Evolutionary conservation across 768 basidiomycete genomes (phyloP).

Genomic region (Agaricus bisporus): DNA sequence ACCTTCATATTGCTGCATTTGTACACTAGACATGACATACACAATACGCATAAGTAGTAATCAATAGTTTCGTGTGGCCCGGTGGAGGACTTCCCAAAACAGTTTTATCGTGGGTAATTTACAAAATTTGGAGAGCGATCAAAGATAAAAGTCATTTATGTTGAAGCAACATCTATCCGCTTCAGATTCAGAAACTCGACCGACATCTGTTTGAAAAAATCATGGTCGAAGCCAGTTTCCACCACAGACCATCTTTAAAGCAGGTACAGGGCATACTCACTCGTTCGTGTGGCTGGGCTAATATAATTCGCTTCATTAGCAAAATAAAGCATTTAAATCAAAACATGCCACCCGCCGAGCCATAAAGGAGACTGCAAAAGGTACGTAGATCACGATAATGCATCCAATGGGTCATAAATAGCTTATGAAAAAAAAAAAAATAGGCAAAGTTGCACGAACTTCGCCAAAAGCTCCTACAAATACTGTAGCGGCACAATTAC

Average conservation of each 20-base stretch:
- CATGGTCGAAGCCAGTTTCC: conserved; percentile 40
- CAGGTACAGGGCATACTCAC: conserved; percentile 42
- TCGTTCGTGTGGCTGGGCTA: not conserved
- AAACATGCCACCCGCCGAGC: conserved; percentile 84
- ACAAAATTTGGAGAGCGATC: conserved; percentile 8
- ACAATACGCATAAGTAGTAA: conserved; percentile 12
- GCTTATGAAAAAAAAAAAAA: not conserved
- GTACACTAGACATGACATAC: conserved; percentile 26
- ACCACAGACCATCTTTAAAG: conserved; percentile 83
- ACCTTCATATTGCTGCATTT: conserved; percentile 23
- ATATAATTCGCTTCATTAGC: conserved; percentile 30
- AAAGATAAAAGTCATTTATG: not conserved
- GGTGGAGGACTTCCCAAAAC: not conserved
- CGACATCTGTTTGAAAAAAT: not conserved
- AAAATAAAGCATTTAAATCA: conserved; percentile 92
- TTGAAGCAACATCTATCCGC: not conserved
- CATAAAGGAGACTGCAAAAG: conserved; percentile 81
- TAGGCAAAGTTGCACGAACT: conserved; percentile 54
- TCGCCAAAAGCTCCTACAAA: conserved; percentile 50
- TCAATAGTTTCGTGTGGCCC: not conserved
- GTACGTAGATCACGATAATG: conserved; percentile 25
- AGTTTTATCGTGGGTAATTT: conserved; percentile 1
- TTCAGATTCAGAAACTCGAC: not conserved
- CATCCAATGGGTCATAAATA: not conserved
- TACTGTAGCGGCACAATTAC: conserved; percentile 58